Conservation (phyloP, 345 rosid genomes). For the Microcos paniculata region DNA sequence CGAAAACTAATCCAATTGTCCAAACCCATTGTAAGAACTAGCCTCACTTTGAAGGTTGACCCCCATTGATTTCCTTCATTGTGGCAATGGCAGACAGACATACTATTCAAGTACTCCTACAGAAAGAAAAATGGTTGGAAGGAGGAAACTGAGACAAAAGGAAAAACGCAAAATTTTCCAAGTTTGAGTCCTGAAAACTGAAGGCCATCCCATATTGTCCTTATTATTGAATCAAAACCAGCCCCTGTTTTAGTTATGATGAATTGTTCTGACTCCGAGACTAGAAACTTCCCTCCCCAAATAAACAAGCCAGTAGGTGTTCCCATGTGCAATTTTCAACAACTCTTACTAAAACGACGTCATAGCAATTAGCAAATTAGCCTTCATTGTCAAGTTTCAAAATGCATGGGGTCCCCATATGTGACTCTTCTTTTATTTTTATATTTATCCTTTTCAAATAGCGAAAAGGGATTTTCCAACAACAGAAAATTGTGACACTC, state of each 20-base stretch:
- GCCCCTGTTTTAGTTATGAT: background rate
- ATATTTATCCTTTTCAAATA: background rate
- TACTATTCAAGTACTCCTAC: too few species aligned
- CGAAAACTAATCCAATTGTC: too few species aligned
- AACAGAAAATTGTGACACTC: background rate
- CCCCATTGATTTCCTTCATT: too few species aligned
- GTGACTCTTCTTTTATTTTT: background rate
- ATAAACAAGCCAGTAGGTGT: background rate
- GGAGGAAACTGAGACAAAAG: too few species aligned
- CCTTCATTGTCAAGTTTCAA: conserved; percentile 5
- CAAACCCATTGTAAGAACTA: too few species aligned
- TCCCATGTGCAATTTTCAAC: background rate
- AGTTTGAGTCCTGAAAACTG: background rate
- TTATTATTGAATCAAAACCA: background rate
- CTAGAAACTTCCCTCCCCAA: background rate
- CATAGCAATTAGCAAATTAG: background rate
- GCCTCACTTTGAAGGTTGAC: too few species aligned
- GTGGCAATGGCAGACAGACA: too few species aligned
- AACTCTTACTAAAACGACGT: background rate
- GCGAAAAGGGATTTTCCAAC: background rate
- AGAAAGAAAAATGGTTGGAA: too few species aligned
- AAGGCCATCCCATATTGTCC: background rate
- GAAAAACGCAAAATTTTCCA: background rate
- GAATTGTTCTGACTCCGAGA: background rate
- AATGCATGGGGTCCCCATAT: background rate